Conservation (phyloP, 2,329 filamentous ascomycete genomes). For the Stagonosporopsis tanaceti region DNA sequence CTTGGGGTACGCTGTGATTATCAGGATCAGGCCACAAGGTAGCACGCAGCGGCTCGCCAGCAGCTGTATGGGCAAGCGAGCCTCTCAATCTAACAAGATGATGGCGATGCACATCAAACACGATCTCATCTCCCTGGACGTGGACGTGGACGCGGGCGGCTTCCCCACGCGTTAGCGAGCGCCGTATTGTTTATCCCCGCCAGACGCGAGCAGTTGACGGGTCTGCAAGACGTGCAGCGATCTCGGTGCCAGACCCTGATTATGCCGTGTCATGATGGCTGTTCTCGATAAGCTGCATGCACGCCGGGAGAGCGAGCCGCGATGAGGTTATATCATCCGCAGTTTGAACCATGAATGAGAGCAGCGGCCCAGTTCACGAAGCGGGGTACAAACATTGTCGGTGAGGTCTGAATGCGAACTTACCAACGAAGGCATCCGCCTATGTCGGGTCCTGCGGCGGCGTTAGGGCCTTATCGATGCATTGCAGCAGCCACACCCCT, state of each 20-base stretch:
- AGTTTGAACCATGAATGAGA: conserved; percentile 7
- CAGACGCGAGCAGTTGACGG: conserved; percentile 18
- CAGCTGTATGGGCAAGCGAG: conserved; percentile 6
- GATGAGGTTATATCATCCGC: conserved; percentile 17
- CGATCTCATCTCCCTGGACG: conserved; percentile 31
- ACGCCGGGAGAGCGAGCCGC: conserved; percentile 14
- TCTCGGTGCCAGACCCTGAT: conserved; percentile 21
- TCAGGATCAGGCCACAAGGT: conserved; percentile 15
- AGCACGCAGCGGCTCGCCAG: neutral
- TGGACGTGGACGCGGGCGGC: conserved; percentile 16
- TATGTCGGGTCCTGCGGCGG: too few species aligned
- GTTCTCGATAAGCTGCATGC: conserved; percentile 17
- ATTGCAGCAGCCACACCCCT: conserved; percentile 27
- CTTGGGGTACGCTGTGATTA: conserved; percentile 16
- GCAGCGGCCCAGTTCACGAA: conserved; percentile 14
- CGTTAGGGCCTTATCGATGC: conserved; percentile 40
- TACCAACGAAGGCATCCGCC: too few species aligned
- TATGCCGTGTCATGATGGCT: conserved; percentile 19
- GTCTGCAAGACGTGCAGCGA: conserved; percentile 20
- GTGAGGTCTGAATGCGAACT: conserved; percentile 34
- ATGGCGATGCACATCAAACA: conserved; percentile 33
- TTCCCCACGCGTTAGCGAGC: conserved; percentile 36
- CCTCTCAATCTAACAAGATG: conserved; percentile 28
- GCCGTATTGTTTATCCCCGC: conserved; percentile 21
- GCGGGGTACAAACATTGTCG: conserved; percentile 38